A percentile compares a stretch with the other conserved stretches of the same genome.
Evolutionary conservation across 345 rosid species (phyloP).

Genomic region (Citrus hindsii): DNA sequence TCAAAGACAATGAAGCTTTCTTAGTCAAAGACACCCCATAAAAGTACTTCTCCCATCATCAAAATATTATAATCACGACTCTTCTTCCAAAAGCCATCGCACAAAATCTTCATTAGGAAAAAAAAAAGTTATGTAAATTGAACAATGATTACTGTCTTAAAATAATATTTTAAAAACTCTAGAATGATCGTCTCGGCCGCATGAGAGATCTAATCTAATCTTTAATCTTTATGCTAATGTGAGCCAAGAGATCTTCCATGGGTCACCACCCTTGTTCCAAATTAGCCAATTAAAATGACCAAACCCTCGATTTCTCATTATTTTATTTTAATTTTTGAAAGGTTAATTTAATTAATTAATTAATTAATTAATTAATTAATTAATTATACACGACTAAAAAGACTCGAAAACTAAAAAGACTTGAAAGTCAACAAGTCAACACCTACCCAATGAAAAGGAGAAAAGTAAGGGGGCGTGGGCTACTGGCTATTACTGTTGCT

Average conservation of each 20-base stretch:
- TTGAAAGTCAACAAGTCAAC: neutral
- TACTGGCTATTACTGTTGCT: no score
- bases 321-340: neutral
- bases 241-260: neutral
- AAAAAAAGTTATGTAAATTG: neutral
- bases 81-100: neutral
- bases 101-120: neutral
- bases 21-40: neutral
- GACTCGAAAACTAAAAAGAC: neutral
- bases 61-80: neutral
- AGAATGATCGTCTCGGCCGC: neutral
- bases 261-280: neutral
- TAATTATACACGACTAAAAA: neutral
- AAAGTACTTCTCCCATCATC: neutral
- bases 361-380: no score
- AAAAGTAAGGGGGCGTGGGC: no score
- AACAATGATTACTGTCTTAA: neutral
- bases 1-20: neutral
- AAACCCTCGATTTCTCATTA: neutral
- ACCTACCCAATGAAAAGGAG: neutral
- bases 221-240: neutral
- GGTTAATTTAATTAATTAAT: neutral
- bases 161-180: neutral
- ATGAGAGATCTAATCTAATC: neutral
- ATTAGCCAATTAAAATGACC: neutral